These are phyloP conservation scores for Paramecium bursaria DNA, from an alignment of 73 alveolate species.

Conservation along the genomic window DNA sequence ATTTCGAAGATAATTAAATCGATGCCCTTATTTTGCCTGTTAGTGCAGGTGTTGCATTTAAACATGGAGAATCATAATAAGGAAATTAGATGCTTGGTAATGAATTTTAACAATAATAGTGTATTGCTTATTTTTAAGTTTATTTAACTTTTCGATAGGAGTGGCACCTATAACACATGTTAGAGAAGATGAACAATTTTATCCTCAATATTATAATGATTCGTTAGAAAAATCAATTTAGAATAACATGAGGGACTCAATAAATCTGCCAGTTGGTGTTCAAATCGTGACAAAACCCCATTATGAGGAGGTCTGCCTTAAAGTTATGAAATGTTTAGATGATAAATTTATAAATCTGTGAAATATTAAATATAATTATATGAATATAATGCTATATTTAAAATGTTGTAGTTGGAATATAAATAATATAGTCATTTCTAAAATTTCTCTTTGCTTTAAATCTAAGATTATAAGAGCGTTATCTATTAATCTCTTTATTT, in stretches of 20 bases:
- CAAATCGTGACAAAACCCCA: constrained; percentile 13
- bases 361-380: no score
- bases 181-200: constrained; percentile 21
- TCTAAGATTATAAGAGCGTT: no score
- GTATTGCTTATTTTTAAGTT: not conserved
- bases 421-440: no score
- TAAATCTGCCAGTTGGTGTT: constrained; percentile 17
- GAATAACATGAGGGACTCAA: not conserved
- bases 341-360: no score
- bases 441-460: no score
- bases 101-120: not conserved
- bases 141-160: not conserved
- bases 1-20: no score
- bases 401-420: no score
- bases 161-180: not conserved
- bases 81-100: not conserved
- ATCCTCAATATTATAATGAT: not conserved
- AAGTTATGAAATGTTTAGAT: constrained; percentile 28
- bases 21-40: not conserved
- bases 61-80: not conserved
- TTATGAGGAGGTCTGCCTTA: constrained; percentile 32
- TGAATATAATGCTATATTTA: no score
- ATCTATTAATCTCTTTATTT: no score
- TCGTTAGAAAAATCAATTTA: not conserved
- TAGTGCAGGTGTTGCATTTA: not conserved